phyloP scores from a whole-genome alignment of 2,329 filamentous ascomycete genomes.

The Rosellinia necatrix region DNA sequence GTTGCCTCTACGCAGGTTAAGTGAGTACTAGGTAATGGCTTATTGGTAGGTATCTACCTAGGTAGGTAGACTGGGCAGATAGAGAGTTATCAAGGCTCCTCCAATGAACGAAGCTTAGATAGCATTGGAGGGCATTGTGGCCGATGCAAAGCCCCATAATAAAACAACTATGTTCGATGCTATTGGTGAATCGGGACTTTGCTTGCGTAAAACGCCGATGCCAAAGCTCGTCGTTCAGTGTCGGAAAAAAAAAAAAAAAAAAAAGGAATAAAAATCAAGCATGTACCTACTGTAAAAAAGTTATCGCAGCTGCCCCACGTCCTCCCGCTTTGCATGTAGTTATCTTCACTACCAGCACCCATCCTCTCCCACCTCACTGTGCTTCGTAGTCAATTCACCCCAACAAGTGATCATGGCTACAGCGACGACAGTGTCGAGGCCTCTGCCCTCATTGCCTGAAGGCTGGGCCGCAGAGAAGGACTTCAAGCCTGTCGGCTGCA shows the following conservation, averaged over 20 bases:
- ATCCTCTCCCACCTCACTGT: background rate
- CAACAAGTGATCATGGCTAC: slow-evolving; percentile 62
- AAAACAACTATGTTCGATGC: no score
- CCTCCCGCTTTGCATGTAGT: background rate
- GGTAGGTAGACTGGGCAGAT: no score
- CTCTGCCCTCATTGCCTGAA: slow-evolving; percentile 75
- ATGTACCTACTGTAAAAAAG: no score
- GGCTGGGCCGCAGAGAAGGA: slow-evolving; percentile 89
- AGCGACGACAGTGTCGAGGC: slow-evolving; percentile 62
- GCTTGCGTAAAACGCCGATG: slow-evolving; percentile 3
- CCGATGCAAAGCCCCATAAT: no score
- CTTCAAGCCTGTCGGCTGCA: slow-evolving; percentile 80
- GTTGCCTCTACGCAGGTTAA: no score
- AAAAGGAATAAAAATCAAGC: slow-evolving; percentile 1
- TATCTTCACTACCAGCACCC: slow-evolving; percentile 4
- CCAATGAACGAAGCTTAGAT: no score
- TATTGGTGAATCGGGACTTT: slow-evolving; percentile 12
- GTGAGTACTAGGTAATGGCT: no score
- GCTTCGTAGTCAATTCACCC: background rate
- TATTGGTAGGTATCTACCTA: no score
- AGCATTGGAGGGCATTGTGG: no score
- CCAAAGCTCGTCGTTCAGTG: background rate
- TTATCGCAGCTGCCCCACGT: slow-evolving; percentile 9
- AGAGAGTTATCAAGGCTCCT: no score
- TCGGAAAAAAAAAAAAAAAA: slow-evolving; percentile 1